Evolutionary conservation across 2,329 filamentous ascomycete genomes (phyloP), one percentile per base, ranked within the genome.

Genomic region (Neophaeococcomyces aloes): DNA sequence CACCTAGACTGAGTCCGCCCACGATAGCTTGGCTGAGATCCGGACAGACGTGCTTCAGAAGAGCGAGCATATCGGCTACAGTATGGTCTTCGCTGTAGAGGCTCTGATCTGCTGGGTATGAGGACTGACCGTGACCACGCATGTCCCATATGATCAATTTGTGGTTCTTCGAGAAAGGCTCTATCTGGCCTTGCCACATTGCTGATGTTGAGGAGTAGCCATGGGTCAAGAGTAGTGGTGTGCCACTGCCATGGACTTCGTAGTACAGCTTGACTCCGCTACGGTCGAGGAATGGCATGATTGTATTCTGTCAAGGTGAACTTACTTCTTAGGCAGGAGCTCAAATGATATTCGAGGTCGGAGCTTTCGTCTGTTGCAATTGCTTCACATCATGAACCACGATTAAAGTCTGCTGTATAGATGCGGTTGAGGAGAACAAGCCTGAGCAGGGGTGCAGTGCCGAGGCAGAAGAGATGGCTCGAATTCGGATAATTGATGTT

Each of bases 141-240:
- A 52, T 52, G 45, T 52, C 49, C 49, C 49, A 52, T 21, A 45
- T 39, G 13, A 52, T 43, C 6, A 52, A 40, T 23, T 21, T 33
- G 45, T 50, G 41, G 14, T 37, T 5, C 29, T 40, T 33, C 4
- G 49, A 52, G 18, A 52, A 36, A 3, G 45, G n/a, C 13, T 25
- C 35, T 29, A 52, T 32, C 29, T 52, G 49, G 7, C 33, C 45
- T 6, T 18, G 13, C 49, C 49, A 52, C 49, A 52, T 52, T 29
- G 23, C 49, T 2, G 47, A 49, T 4, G 49, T 52, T 15, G 47
- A 45, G n/a, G 47, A 49, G 48, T 43, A 52, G 29, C 49, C 49
- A 25, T 52, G 49, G 1, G 45, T 46, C 6, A 52, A 43, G 19
- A 52, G 29, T 1, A 52, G 35, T 5, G 48, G 47, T 3, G 38